Evolutionary conservation across 306 rosid genomes (phyloP), one percentile per base, ranked within the genome.

Genomic region (Sesbania bispinosa): DNA sequence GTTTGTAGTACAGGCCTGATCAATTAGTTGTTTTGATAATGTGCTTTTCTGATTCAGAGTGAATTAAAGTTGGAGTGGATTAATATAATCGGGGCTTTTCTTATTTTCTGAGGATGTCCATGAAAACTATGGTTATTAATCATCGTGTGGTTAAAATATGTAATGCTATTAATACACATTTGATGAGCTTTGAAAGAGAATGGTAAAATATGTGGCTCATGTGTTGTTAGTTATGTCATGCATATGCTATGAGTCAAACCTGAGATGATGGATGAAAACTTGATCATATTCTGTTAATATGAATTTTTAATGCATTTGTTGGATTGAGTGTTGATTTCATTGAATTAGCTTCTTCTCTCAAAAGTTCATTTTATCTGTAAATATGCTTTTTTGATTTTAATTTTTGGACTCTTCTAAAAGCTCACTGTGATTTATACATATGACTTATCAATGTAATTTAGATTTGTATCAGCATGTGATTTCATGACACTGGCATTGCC

Each of bases 221-320:
- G 21, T 78, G 69, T 23, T 52, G 27, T 52, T 53, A 27, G 33
- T 76, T 71, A 26, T 64, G 51, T 69, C 27, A 20, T 47, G 24
- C 21, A 57, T 23, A 41, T 70, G 15, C 23, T 21, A 35, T 29
- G 26, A 54, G 54, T 54, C 30, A 43, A 20, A 15, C 46, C 15
- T 3, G 11, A n/a, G 62, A 60, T 35, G 1, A 45, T 54, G 43
- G 55, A 69, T 55, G 45, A 19, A 39, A 58, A 42, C 67, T 76
- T 10, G 50, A 29, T 33, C 24, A 24, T 13, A 9, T 66, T 71
- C 32, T 76, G 26, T 41, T 50, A 7, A 14, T 29, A 6, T n/a
- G 57, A 46, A 47, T 21, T 30, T 64, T 55, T 15, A 24, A 19
- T 21, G 27, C 29, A 35, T 35, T 76, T 24, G 39, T 67, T 38